Evolutionary conservation across 1,284 basidiomycete species (phyloP), one percentile per base, ranked within the genome.

Genomic region (Phellopilus nigrolimitatus): DNA sequence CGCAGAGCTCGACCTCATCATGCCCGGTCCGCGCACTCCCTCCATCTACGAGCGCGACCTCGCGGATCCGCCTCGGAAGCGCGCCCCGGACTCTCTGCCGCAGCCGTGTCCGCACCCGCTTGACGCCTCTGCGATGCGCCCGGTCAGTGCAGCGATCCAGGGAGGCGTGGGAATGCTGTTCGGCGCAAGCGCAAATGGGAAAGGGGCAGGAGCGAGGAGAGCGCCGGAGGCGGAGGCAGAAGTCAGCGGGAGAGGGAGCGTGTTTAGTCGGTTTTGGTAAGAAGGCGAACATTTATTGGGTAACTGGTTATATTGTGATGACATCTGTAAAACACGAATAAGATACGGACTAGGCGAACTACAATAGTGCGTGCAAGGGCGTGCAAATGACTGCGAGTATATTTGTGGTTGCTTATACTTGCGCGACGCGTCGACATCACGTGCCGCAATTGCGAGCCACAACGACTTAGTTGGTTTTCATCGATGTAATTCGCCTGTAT

Each of bases 51-150:
- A 89, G 64, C 78, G 81, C 43, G 82, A 88, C 55, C 69, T 88
- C 46, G 75, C 78, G 47, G 72, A 73, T 50, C 78, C 79, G n/a
- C n/a, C n/a, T n/a, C n/a, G n/a, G n/a, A n/a, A n/a, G n/a, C 2
- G n/a, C n/a, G n/a, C 67, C 76, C n/a, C 61, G 81, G 10, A 66
- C 63, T 77, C 80, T 1, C 67, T 89, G 17, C 70, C 74, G 3
- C 84, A 88, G 60, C 87, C 87, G 1, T 83, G 79, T 52, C 83
- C 86, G 12, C 87, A 90, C 64, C 81, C 87, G 0, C 87, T 78
- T 57, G 87, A 89, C 63, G 80, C 80, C 8, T 75, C 36, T 8
- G 81, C 84, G 5, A 84, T 88, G 79, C 69, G 84, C 17, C 84
- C 85, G 2, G 85, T 88, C 21, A 86, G 81, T 61, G 78, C 79